Evolutionary conservation across 768 basidiomycete genomes (phyloP), one percentile per base, ranked within the genome.

Genomic region (Gautieria morchelliformis): DNA sequence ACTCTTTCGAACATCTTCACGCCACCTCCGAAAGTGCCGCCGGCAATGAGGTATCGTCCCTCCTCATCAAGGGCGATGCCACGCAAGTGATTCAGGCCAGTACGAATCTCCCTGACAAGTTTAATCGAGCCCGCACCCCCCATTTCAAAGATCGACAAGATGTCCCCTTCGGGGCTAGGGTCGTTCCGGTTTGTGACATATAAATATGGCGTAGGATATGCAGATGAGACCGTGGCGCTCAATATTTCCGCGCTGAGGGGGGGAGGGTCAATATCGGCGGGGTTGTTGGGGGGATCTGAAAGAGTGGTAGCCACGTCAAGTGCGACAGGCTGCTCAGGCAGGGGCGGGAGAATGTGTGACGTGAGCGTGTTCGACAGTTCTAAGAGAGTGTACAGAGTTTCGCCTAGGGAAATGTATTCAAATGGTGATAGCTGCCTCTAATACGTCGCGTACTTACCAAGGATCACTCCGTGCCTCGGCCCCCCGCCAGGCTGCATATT

Each of bases 101-200:
- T 84, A 51, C 81, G 74, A 19, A 88, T 76, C 64, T 90, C 87
- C 5, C 69, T 71, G 10, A 85, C 73, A 42, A 84, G 72, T 58
- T 77, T 72, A 33, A 61, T 51, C 22, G 22, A 50, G 32, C 52
- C 45, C 17, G 74, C 68, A 6, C 74, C 71, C 9, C 72, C 72
- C 44, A 83, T 73, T 7, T 78, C 73, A 70, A 85, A 89, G 33
- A 90, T 78, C 5, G 87, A 76, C 60, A 92, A 80, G 32, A 79
- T 79, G 67, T 92, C 89, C 22, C 89, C 87, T 47, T 77, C 80
- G 0, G 80, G 72, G 20, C 80, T 76, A 5, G 83, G 83, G 63
- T 88, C 82, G 62, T 89, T 84, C 33, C 89, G 77, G 68, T 90
- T 92, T 4, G 88, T 85, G 11, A 80, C 70, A 64, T 89, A 91